Conservation (phyloP, 768 basidiomycete species). For the Pluteus cervinus region DNA sequence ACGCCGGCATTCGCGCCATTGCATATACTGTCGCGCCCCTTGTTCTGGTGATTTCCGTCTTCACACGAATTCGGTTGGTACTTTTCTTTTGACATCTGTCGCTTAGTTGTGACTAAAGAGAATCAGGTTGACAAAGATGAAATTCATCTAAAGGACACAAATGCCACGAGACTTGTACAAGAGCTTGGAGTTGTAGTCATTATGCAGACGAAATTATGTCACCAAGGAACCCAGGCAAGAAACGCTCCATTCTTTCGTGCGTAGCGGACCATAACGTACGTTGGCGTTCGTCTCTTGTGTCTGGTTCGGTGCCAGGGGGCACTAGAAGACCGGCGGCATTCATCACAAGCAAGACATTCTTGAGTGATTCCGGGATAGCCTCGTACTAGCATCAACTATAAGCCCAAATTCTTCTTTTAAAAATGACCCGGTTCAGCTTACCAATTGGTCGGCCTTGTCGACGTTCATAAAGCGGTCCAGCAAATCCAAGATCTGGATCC, state of each 20-base stretch:
- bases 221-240: constrained; percentile 84
- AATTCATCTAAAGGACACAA: constrained; percentile 31
- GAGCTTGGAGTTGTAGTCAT: too few relatives aligned
- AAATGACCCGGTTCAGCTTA: constrained; percentile 29
- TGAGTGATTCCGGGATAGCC: constrained; percentile 92
- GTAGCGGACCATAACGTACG: constrained; percentile 80
- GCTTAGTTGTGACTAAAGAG: constrained; percentile 4
- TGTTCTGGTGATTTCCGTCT: constrained; percentile 36
- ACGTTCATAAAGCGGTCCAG: constrained; percentile 86
- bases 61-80: constrained; percentile 46
- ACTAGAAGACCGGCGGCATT: constrained; percentile 81
- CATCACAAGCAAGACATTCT: constrained; percentile 96
- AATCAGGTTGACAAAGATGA: constrained; percentile 60
- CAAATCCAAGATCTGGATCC: constrained; percentile 86
- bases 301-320: constrained; percentile 44
- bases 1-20: constrained; percentile 34
- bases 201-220: constrained; percentile 59
- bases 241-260: constrained; percentile 80
- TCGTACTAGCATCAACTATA: constrained; percentile 57
- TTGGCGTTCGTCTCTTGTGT: constrained; percentile 52
- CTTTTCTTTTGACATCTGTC: background rate
- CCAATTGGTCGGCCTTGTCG: constrained; percentile 82
- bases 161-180: too few relatives aligned
- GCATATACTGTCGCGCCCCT: constrained; percentile 53
- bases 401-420: background rate